Evolutionary conservation across 2,329 filamentous ascomycete species (phyloP).

Genomic region (Neopestalotiopsis sp.): DNA sequence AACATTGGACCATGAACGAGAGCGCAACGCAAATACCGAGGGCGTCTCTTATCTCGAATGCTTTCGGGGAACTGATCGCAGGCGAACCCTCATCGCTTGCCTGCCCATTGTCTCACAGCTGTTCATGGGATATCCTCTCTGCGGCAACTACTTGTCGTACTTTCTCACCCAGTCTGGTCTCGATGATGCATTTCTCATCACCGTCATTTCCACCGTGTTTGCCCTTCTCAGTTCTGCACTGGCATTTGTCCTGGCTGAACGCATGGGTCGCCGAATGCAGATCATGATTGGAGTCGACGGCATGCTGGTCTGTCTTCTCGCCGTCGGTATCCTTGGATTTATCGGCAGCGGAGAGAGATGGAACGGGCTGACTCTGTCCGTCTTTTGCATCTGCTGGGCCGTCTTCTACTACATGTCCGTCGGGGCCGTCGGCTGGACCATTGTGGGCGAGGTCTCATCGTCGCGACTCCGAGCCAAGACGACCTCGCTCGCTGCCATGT

Average conservation of each 20-base stretch:
- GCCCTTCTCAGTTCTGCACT: background rate
- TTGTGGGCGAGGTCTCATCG: background rate
- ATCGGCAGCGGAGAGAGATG: background rate
- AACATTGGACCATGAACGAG: background rate
- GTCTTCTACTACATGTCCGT: background rate
- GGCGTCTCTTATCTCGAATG: slow-evolving; percentile 4
- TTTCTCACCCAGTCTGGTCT: slow-evolving; percentile 1
- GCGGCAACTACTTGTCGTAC: background rate
- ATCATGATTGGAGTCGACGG: background rate
- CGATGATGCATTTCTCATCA: background rate
- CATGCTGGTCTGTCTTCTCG: background rate
- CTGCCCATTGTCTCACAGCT: background rate
- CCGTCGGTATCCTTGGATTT: background rate
- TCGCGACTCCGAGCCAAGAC: background rate
- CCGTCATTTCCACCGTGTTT: background rate
- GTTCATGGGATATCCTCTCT: background rate
- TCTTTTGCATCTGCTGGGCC: background rate
- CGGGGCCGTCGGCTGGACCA: background rate
- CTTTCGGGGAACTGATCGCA: background rate
- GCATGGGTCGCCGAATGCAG: background rate
- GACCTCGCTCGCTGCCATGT: background rate
- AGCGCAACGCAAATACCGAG: background rate
- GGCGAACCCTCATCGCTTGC: background rate
- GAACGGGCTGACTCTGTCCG: background rate
- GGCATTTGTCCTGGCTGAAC: background rate